Percentiles rank a stretch among this genome's conserved stretches.
Conservation (phyloP, 352 stramenopile species). For the Peronospora tabacina region DNA sequence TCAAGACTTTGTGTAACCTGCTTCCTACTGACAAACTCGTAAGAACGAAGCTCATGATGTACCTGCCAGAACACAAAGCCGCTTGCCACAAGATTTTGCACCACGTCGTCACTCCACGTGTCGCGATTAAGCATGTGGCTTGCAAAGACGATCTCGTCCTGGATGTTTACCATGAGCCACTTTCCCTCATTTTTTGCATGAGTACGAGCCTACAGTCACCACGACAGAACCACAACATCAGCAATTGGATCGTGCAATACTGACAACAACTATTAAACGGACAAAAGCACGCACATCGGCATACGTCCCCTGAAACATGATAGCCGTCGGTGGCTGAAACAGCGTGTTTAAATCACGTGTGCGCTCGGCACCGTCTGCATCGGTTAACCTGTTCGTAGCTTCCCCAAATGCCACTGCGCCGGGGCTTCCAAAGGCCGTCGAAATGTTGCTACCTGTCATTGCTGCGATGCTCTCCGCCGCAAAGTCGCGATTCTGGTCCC, state of each 20-base stretch:
- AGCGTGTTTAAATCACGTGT: constrained; percentile 54
- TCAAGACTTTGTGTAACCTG: background rate
- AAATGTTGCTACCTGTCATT: constrained; percentile 48
- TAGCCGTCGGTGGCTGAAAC: constrained; percentile 62
- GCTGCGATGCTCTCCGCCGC: constrained; percentile 72
- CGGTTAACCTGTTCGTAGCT: constrained; percentile 5
- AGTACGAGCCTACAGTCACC: constrained; percentile 36
- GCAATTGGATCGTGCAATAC: background rate
- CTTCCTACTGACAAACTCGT: background rate
- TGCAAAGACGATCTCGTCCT: constrained; percentile 90
- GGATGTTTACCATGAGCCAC: constrained; percentile 93
- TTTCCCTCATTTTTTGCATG: constrained; percentile 82
- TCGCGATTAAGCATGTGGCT: constrained; percentile 94
- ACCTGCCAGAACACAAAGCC: constrained; percentile 94
- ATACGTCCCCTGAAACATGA: constrained; percentile 80
- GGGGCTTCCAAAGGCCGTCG: constrained; percentile 35
- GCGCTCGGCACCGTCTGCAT: constrained; percentile 9
- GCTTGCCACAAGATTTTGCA: constrained; percentile 90
- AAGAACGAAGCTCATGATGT: constrained; percentile 2
- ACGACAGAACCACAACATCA: background rate
- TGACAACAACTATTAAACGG: background rate
- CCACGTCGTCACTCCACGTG: constrained; percentile 92
- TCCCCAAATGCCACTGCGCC: constrained; percentile 12
- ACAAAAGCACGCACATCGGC: constrained; percentile 42
- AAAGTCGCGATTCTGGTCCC: constrained; percentile 74